Conservation (phyloP, 176 grass and related monocot genomes). For the Aegilops longissima region DNA sequence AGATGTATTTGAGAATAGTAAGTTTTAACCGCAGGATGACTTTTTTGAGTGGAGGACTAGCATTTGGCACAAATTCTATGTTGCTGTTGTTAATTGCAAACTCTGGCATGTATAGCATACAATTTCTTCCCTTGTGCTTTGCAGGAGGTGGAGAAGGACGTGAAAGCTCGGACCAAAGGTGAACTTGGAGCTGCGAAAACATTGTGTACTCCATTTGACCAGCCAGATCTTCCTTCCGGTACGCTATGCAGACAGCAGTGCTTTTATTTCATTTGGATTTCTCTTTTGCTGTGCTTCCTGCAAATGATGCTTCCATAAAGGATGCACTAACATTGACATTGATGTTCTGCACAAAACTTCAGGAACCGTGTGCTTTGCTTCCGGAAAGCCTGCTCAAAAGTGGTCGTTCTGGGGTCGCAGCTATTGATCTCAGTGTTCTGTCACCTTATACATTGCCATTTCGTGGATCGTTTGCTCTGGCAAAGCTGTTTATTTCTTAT, state of each 20-base stretch:
- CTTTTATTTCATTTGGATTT: not conserved
- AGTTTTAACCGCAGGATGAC: not conserved
- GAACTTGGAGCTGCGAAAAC: conserved; percentile 65
- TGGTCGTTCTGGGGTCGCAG: conserved; percentile 94
- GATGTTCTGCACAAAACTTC: conserved; percentile 2
- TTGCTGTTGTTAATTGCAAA: not conserved
- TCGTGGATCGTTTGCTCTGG: not conserved
- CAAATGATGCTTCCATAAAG: not conserved
- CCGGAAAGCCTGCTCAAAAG: conserved; percentile 81
- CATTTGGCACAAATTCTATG: not conserved
- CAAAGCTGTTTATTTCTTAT: not conserved
- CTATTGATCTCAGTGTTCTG: conserved; percentile 40
- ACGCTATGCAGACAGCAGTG: not conserved
- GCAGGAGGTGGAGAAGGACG: conserved; percentile 66
- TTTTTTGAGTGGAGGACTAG: not conserved
- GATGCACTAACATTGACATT: not conserved
- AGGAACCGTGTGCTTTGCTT: conserved; percentile 94
- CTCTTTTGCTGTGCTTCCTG: not conserved
- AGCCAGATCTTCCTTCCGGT: conserved; percentile 68
- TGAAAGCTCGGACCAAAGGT: conserved; percentile 67
- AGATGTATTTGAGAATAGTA: not conserved
- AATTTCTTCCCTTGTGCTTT: not conserved
- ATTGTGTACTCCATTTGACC: conserved; percentile 69
- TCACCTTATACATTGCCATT: not conserved
- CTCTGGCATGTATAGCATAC: not conserved